phyloP scores from a whole-genome alignment of 1,139 yeast species.

The Hyphopichia pseudoburtonii region DNA sequence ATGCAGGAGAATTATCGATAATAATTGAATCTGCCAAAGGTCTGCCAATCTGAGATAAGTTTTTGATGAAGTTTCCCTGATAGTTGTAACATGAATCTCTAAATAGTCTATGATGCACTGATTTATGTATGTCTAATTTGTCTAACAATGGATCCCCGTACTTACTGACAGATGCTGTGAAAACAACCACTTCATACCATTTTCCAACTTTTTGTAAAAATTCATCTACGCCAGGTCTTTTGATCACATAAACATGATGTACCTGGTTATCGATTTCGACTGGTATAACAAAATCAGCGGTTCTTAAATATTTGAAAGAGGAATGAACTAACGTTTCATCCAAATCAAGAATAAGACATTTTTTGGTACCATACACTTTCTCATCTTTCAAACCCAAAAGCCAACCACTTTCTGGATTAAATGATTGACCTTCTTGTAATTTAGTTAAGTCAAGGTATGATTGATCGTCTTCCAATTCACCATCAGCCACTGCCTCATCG shows the following conservation, averaged over 20 bases:
- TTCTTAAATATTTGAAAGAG: conserved; percentile 84
- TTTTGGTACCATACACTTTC: conserved; percentile 48
- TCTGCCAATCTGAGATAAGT: conserved; percentile 89
- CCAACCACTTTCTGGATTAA: conserved; percentile 58
- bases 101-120: conserved; percentile 88
- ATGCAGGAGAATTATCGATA: conserved; percentile 95
- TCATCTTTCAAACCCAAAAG: conserved; percentile 51
- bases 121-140: conserved; percentile 69
- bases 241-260: conserved; percentile 93
- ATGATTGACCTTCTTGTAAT: conserved; percentile 69
- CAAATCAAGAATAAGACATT: conserved; percentile 86
- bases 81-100: conserved; percentile 66
- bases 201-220: conserved; percentile 82
- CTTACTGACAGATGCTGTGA: conserved; percentile 92
- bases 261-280: conserved; percentile 79
- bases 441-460: conserved; percentile 51
- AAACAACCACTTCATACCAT: conserved; percentile 90
- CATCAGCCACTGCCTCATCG: conserved; percentile 11
- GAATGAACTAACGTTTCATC: conserved; percentile 98
- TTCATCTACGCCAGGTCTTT: conserved; percentile 97
- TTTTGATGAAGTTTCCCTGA: conserved; percentile 93
- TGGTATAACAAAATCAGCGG: conserved; percentile 94
- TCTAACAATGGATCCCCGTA: conserved; percentile 95
- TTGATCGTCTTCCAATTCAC: conserved; percentile 20
- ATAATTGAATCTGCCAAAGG: conserved; percentile 84